Base-by-base conservation (phyloP, 306 rosid species). In the Cucumis melo region DNA sequence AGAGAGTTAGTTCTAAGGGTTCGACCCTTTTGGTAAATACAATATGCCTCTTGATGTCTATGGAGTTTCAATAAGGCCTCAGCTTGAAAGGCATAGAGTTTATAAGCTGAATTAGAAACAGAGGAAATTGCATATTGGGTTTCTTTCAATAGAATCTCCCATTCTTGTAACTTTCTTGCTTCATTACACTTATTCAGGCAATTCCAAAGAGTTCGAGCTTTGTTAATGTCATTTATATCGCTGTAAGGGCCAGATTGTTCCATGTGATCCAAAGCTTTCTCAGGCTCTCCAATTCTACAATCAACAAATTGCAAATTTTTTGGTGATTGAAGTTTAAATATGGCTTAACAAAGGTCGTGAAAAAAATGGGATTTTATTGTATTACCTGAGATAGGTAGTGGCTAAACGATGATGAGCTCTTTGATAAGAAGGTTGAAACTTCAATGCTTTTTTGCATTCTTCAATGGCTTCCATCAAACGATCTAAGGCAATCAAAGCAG, bases 401-500 rank as follows among this genome's bases (percentile, higher is more conserved):
- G 96, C 98, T 79, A 95, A 84, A 74, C 99, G 97, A 17, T 82
- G 86, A 78, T 92, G 98, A 59, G 99, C 93, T 90, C 94, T 88
- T 42, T 79, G 82, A 87, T 92, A 92, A 1, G 84, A 86, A 81
- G 99, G 97, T 1, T 95, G 92, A 62, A 90, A 76, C 64, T 83
- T 75, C n/a, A 92, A 75, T 48, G 99, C 99, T 82, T 88, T 96
- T 73, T 79, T 65, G 77, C 98, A 87, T 80, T 89, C 97, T 3
- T 77, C 67, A 74, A 92, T 77, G 1, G 97, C 99, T 66, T 88
- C 90, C 7, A 75, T 50, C 19, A 90, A 80, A 53, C 88, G 85
- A 53, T 88, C 90, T 64, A 95, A 80, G 7, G 86, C 80, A 15
- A 92, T 89, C 54, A 95, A 83, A 86, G 99, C 91, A 0, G 99